These are phyloP conservation scores for Starmerella stellata DNA, from an alignment of 805 yeast genomes.

Conservation along the genomic window DNA sequence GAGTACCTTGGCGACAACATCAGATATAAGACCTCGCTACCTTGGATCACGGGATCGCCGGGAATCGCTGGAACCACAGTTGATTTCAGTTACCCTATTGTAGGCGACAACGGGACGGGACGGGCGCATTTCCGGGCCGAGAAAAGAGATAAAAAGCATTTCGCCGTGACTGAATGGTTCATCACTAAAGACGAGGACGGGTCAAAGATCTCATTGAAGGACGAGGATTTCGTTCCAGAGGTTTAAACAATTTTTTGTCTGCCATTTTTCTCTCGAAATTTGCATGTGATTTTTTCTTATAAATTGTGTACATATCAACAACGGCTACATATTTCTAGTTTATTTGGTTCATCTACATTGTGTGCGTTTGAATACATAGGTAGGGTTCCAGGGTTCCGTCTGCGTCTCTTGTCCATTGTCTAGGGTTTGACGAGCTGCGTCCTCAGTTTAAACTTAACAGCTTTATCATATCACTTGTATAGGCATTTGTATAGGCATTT, in stretches of 20 bases:
- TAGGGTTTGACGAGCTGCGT: too few relatives aligned
- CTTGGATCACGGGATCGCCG: conserved; percentile 77
- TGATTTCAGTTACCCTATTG: conserved; percentile 50
- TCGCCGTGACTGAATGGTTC: conserved; percentile 44
- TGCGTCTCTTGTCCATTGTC: too few relatives aligned
- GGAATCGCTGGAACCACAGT: conserved; percentile 71
- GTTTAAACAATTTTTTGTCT: conserved; percentile 7
- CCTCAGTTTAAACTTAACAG: too few relatives aligned
- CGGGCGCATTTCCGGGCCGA: conserved; percentile 50
- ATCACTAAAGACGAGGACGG: conserved; percentile 32
- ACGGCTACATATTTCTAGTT: too few relatives aligned
- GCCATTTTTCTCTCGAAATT: too few relatives aligned
- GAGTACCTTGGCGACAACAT: conserved; percentile 57
- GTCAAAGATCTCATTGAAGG: conserved; percentile 29
- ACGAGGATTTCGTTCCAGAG: conserved; percentile 28
- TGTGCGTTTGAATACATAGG: too few relatives aligned
- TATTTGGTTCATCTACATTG: too few relatives aligned
- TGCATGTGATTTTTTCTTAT: too few relatives aligned
- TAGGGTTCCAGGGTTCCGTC: too few relatives aligned
- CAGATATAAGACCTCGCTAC: conserved; percentile 52
- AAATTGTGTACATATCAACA: too few relatives aligned
- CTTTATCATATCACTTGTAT: too few relatives aligned
- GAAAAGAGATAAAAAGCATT: conserved; percentile 39
- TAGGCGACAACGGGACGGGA: conserved; percentile 42
- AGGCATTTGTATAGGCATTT: too few relatives aligned